phyloP scores from a whole-genome alignment of 345 rosid genomes.

The Pugionium dolabratum region DNA sequence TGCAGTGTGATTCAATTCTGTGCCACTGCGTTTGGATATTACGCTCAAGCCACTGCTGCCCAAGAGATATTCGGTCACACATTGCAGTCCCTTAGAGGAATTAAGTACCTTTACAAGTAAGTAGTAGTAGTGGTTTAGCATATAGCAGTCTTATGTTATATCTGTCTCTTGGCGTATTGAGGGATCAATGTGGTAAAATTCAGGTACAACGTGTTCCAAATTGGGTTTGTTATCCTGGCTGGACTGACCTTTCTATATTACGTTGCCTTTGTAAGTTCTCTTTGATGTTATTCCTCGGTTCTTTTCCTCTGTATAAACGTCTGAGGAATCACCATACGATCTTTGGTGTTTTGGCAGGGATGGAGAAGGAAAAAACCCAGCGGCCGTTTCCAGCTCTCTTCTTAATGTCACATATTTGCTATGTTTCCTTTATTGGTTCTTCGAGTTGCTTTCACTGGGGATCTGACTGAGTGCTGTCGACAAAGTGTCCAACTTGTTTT shows the following conservation, averaged over 20 bases:
- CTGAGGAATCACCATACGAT: slow-evolving; percentile 2
- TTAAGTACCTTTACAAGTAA: slow-evolving; percentile 92
- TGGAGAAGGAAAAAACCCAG: slow-evolving; percentile 91
- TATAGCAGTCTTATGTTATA: background rate
- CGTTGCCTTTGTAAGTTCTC: slow-evolving; percentile 65
- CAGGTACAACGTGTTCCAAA: slow-evolving; percentile 97
- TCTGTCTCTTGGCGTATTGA: no score
- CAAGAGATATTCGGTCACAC: slow-evolving; percentile 99
- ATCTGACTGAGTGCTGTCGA: slow-evolving; percentile 24
- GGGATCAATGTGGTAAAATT: background rate
- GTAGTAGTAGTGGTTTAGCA: slow-evolving; percentile 27
- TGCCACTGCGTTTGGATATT: slow-evolving; percentile 92
- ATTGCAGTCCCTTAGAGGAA: slow-evolving; percentile 93
- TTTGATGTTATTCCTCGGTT: background rate
- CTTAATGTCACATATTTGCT: slow-evolving; percentile 34
- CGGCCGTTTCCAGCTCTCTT: slow-evolving; percentile 84
- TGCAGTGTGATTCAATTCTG: slow-evolving; percentile 97
- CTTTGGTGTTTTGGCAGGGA: slow-evolving; percentile 54
- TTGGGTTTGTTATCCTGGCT: slow-evolving; percentile 72
- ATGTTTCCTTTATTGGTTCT: slow-evolving; percentile 1
- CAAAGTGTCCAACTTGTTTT: slow-evolving; percentile 16
- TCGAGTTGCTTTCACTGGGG: background rate
- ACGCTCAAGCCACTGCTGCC: slow-evolving; percentile 98
- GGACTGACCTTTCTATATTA: slow-evolving; percentile 88
- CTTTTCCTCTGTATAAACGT: background rate